Base-by-base conservation (phyloP, 2,329 filamentous ascomycete genomes). In the Alternaria gaisen region DNA sequence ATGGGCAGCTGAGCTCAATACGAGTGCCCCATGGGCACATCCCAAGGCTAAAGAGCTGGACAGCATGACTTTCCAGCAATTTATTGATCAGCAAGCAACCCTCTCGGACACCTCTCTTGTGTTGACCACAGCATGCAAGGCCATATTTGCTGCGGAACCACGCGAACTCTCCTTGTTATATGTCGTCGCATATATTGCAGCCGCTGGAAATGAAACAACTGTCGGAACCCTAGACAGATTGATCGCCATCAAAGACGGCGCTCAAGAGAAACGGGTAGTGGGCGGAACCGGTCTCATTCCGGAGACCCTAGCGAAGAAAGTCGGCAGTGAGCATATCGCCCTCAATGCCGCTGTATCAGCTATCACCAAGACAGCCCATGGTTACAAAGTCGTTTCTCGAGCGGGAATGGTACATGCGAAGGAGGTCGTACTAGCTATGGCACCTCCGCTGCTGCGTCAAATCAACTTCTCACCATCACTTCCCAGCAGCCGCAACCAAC, bases 391-490 rank as follows among this genome's bases (percentile, higher is more conserved):
- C 26, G 12, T 44, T 4, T 69, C 74, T 8, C 61, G 54, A 2
- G 59, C 56, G 1, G 67, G 68, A 2, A 70, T 68, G 0, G 77
- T 80, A 53, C 60, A 66, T 6, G 82, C 80, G 3, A 76, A 77
- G 14, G 83, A 82, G 38, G 80, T 85, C 16, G 83, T 88, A 51
- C 68, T 82, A 1, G 81, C 85, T 0, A 72, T 87, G 0, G 83
- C 86, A 0, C 82, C 79, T 3, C 81, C 85, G 0, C 72, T 83
- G 0, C 76, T 83, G 22, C 78, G 79, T 34, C 77, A 72, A 7
- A 83, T 88, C 32, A 56, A 42, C 0, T 87, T 88, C 70, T 53
- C 70, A 0, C 86, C 86, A 0, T 57, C 76, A 0, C 77, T 88
- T 1, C 82, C 83, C 0, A 32, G 65, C 0, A 61, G 66, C 2